Base-by-base conservation (phyloP, 805 yeast genomes). In the Starmerella apicola region DNA sequence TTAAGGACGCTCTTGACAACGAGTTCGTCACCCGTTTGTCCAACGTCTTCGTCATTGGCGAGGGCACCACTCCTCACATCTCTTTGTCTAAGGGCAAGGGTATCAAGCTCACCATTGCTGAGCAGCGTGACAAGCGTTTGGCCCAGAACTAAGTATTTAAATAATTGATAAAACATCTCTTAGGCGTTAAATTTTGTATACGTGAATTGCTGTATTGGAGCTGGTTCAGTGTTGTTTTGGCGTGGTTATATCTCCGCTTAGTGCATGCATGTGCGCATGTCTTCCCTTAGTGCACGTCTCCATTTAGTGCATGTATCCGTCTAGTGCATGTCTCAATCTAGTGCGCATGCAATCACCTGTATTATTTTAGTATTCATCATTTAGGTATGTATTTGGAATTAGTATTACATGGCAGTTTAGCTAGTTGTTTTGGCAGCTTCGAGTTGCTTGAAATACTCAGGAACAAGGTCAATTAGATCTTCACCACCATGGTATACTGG, bases 51-150 rank as follows among this genome's bases (percentile, higher is more conserved):
- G 80, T 85, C 63, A 78, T 85, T 62, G 95, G 95, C 70, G 94
- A 85, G 73, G 85, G 85, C 61, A 80, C 82, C 70, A 84, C 82
- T 74, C 94, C 95, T 64, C 76, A 74, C 76, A 74, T 85, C 64
- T 82, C 94, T 49, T 74, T 85, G 69, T 95, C 96, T 74, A 85
- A 84, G 88, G 96, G 95, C 74, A 85, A 85, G 79, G 96, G 96
- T 81, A 81, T 85, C 70, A 85, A 85, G 77, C 78, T 85, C 65
- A 66, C 88, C 61, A 85, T 85, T 66, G 74, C 95, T 64, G 95
- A 85, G 74, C 95, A 85, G 78, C 84, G 95, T 73, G 95, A 85
- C 82, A 78, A 86, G 77, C 86, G 94, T 72, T 81, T 95, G 72
- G 85, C 88, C 63, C 81, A 74, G 66, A 68, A 65, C 57, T 56